Evolutionary conservation across 2,329 filamentous ascomycete genomes (phyloP), one percentile per base, ranked within the genome.

Genomic region (Cladosporium sp.): DNA sequence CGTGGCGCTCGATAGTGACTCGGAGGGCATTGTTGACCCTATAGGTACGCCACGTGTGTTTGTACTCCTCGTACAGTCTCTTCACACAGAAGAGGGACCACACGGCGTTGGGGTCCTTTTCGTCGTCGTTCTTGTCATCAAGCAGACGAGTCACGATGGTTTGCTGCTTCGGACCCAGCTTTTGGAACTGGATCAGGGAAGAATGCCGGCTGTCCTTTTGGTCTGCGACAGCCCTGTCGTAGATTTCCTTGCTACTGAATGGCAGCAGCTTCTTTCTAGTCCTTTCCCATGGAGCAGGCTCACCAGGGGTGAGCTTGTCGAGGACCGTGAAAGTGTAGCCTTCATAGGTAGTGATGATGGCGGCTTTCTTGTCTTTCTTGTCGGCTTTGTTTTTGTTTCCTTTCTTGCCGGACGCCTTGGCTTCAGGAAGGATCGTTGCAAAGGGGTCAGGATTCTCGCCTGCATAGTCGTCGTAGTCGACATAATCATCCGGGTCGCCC

Each of bases 41-140:
- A 12, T 13, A 22, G 20, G 24, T 43, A 19, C 36, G 30, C 29
- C 43, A 30, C 4, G 24, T 19, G 20, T 12, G 30, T n/a, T n/a
- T 37, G 4, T 12, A 15, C 32, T 50, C 47, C 15, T 39, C 17
- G 47, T 37, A 29, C 2, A 43, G 15, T 11, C 17, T 30, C 47
- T 37, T 50, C 39, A 55, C 53, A 22, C 54, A 48, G 3, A 52
- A 41, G 4, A 59, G 41, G 4, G 50, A 36, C 56, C 56, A 57
- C 3, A 50, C 42, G 1, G 56, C 56, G 24, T 53, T 45, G 9
- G 38, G 13, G 11, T 57, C 37, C 41, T 54, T 54, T 17, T 59
- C 56, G 8, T 38, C 17, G 2, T 13, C 11, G 11, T 53, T 45
- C 13, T 49, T 48, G 19, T 56, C 51, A 8, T 30, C 52, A 7